A percentile compares a stretch with the other conserved stretches of the same genome.
phyloP scores from a whole-genome alignment of 352 stramenopile genomes.

The Pythium graminicola region DNA sequence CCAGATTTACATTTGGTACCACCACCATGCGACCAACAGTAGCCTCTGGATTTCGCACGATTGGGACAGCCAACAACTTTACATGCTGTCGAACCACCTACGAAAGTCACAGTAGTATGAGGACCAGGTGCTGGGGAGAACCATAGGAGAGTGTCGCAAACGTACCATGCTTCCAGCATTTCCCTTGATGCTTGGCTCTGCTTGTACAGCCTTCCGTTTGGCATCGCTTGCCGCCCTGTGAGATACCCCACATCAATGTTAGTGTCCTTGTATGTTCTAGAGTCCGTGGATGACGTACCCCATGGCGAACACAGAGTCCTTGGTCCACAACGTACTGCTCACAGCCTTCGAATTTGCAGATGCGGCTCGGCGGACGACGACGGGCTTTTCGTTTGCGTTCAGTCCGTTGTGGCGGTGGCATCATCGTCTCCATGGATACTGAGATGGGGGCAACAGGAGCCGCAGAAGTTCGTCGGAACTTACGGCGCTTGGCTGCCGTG shows the following conservation, averaged over 20 bases:
- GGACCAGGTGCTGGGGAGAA: not conserved
- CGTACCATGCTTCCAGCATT: constrained; percentile 67
- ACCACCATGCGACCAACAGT: constrained; percentile 81
- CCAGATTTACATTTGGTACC: constrained; percentile 71
- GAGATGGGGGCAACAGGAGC: constrained; percentile 3
- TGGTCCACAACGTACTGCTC: constrained; percentile 77
- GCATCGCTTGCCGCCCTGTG: constrained; percentile 62
- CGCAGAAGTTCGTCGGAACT: not conserved
- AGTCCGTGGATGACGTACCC: constrained; percentile 28
- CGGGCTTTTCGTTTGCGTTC: constrained; percentile 47
- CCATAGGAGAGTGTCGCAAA: not conserved
- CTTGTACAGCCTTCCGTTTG: constrained; percentile 49
- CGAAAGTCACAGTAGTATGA: not conserved
- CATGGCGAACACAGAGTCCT: constrained; percentile 66
- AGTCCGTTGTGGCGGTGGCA: constrained; percentile 21
- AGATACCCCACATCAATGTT: not conserved
- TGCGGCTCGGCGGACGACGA: constrained; percentile 45
- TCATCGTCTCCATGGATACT: not conserved
- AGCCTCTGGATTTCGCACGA: constrained; percentile 77
- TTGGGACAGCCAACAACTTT: constrained; percentile 67
- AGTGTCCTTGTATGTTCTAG: not conserved
- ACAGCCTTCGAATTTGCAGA: constrained; percentile 66
- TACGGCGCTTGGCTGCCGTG: constrained; percentile 6
- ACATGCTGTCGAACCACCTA: constrained; percentile 62
- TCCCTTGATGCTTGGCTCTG: constrained; percentile 64